Evolutionary conservation across 2,329 filamentous ascomycete species (phyloP).

Genomic region (Huntiella omanensis): DNA sequence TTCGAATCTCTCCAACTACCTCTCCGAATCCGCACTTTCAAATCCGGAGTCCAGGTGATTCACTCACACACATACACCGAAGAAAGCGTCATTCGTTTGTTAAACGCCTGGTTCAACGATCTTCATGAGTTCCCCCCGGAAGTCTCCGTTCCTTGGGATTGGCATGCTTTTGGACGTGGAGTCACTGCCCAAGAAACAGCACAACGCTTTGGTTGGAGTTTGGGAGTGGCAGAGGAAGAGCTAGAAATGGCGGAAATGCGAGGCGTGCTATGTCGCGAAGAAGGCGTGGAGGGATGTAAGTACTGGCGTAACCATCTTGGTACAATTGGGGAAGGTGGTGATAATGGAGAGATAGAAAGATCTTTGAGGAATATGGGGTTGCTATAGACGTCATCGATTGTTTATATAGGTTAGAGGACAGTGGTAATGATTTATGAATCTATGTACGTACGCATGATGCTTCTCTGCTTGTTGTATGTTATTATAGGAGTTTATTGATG

Average conservation of each 20-base stretch:
- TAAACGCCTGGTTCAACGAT: constrained; percentile 53
- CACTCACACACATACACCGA: constrained; percentile 78
- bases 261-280: constrained; percentile 74
- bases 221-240: constrained; percentile 88
- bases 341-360: constrained; percentile 25
- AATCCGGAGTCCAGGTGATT: constrained; percentile 84
- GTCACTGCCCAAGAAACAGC: constrained; percentile 81
- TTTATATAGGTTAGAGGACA: not conserved
- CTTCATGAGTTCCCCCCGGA: constrained; percentile 48
- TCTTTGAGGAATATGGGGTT: constrained; percentile 26
- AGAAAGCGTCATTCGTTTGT: constrained; percentile 64
- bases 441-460: too few relatives aligned
- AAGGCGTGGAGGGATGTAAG: constrained; percentile 71
- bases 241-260: constrained; percentile 92
- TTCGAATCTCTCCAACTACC: constrained; percentile 82
- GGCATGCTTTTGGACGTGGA: constrained; percentile 59
- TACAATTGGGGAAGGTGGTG: constrained; percentile 19
- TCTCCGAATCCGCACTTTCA: constrained; percentile 72
- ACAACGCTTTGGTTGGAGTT: constrained; percentile 86
- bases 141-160: constrained; percentile 54
- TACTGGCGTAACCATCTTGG: constrained; percentile 77
- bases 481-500: too few relatives aligned
- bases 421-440: too few relatives aligned
- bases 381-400: constrained; percentile 14
- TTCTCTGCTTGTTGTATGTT: too few relatives aligned